Conservation (phyloP, 345 rosid species). For the Eucalyptus polybractea region DNA sequence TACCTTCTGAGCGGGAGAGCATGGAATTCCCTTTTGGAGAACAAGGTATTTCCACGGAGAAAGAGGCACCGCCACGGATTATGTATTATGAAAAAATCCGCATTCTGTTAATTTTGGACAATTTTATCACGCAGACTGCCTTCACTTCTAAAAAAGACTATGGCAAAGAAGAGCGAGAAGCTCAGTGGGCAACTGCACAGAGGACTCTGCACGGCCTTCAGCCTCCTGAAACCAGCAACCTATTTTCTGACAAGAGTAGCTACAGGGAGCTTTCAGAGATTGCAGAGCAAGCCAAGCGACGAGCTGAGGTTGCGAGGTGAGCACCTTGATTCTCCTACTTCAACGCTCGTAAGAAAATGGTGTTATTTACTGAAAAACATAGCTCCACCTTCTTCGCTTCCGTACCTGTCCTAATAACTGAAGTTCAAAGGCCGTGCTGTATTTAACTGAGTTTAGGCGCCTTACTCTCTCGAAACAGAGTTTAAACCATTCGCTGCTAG, state of each 20-base stretch:
- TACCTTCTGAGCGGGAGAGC: constrained; percentile 67
- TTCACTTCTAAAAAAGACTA: too few species aligned
- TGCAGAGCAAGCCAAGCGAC: neutral
- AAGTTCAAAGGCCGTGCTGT: neutral
- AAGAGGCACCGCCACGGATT: neutral
- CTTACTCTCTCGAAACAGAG: neutral
- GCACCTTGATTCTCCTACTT: neutral
- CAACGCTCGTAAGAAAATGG: neutral
- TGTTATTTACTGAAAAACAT: neutral
- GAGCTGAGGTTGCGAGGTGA: neutral
- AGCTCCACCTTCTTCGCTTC: neutral
- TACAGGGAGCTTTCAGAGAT: neutral
- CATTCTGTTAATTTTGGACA: neutral
- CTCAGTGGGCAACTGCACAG: constrained; percentile 14
- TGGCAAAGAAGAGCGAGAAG: too few species aligned
- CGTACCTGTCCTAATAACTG: neutral
- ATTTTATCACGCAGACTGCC: too few species aligned
- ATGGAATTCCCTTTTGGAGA: constrained; percentile 65
- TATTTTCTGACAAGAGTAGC: neutral
- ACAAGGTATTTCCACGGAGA: constrained; percentile 30
- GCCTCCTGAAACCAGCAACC: neutral
- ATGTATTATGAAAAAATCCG: neutral
- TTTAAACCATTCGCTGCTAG: neutral
- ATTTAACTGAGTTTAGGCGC: neutral
- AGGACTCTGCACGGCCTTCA: neutral